Percentiles rank a stretch among this genome's conserved stretches.
phyloP scores from a whole-genome alignment of 768 basidiomycete species.

The Tephrocybe sp. region DNA sequence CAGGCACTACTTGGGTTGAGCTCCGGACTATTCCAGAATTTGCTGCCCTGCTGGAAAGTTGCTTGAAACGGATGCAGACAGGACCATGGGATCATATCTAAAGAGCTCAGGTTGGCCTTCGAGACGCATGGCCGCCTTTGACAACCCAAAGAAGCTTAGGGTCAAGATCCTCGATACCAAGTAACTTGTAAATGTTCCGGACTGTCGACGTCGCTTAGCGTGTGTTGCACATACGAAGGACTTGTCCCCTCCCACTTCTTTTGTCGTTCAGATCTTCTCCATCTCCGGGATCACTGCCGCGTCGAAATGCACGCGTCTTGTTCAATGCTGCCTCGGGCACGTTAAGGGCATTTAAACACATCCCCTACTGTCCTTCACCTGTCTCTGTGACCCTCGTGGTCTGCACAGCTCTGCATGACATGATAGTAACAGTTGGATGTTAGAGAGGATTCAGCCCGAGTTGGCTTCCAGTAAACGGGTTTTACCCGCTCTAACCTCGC shows the following conservation, averaged over 20 bases:
- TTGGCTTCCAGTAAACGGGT: no score
- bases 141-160: not conserved
- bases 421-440: not conserved
- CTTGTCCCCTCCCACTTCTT: not conserved
- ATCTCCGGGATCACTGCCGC: not conserved
- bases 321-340: not conserved
- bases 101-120: not conserved
- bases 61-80: not conserved
- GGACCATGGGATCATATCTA: not conserved
- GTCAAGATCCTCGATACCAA: not conserved
- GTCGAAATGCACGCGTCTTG: not conserved
- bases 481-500: not conserved
- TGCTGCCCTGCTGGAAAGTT: no score
- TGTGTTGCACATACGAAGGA: no score
- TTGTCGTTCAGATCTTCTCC: not conserved
- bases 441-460: not conserved
- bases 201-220: not conserved
- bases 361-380: no score
- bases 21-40: no score
- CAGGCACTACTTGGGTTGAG: no score
- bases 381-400: no score
- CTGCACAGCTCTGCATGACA: not conserved
- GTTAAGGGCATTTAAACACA: not conserved
- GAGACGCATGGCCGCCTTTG: not conserved
- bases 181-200: not conserved